A percentile compares a stretch with the other conserved stretches of the same genome.
These are phyloP conservation scores for Melanomma pulvis-pyrius DNA, from an alignment of 495 filamentous ascomycete genomes.

Conservation along the genomic window DNA sequence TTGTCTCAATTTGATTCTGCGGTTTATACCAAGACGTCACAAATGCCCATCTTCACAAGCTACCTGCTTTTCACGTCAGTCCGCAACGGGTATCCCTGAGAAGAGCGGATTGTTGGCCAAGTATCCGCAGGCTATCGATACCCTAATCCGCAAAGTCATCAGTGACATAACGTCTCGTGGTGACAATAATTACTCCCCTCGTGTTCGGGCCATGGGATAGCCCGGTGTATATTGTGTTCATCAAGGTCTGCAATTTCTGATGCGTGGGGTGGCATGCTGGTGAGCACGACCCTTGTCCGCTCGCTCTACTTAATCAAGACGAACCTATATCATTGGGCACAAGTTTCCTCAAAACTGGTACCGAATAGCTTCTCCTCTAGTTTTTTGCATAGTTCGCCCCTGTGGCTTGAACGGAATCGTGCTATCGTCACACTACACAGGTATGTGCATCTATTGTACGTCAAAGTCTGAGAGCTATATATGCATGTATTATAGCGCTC, in stretches of 20 bases:
- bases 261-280: constrained; percentile 7
- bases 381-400: not conserved
- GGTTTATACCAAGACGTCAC: too few species aligned
- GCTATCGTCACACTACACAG: constrained; percentile 3
- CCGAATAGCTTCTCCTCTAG: not conserved
- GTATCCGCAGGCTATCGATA: not conserved
- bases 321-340: not conserved
- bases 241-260: not conserved
- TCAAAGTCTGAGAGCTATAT: constrained; percentile 5
- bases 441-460: not conserved
- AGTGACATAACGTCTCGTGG: not conserved
- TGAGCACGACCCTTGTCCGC: constrained; percentile 9
- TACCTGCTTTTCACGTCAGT: not conserved
- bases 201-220: constrained; percentile 22
- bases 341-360: not conserved
- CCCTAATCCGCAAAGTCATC: not conserved
- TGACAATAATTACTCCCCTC: not conserved
- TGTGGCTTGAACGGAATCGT: not conserved
- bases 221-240: constrained; percentile 5
- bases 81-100: not conserved
- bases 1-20: not conserved
- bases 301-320: not conserved
- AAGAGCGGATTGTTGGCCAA: not conserved
- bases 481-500: constrained; percentile 15
- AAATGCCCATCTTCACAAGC: not conserved